A percentile compares a stretch with the other conserved stretches of the same genome.
These are phyloP conservation scores for Solioccasus polychromus DNA, from an alignment of 768 basidiomycete genomes.

Conservation along the genomic window DNA sequence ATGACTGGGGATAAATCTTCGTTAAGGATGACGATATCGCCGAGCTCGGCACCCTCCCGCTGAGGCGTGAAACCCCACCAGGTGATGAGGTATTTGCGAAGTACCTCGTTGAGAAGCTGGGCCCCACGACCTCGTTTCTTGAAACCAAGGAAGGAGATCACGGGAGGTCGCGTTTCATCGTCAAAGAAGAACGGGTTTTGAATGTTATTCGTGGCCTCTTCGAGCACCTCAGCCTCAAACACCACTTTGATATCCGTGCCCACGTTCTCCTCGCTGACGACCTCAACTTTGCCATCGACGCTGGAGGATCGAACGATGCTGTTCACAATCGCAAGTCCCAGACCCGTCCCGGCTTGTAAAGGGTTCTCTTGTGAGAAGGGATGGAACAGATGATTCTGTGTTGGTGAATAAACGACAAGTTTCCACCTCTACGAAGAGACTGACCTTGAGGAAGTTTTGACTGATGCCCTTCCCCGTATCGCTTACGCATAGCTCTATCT, in stretches of 20 bases:
- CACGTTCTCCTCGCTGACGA: constrained; percentile 85
- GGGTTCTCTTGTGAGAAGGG: constrained; percentile 98
- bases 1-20: constrained; percentile 64
- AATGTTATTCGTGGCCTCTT: constrained; percentile 38
- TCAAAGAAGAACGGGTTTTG: constrained; percentile 48
- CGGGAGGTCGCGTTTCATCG: constrained; percentile 39
- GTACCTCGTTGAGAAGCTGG: constrained; percentile 59
- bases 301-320: constrained; percentile 85
- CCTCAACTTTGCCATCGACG: constrained; percentile 89
- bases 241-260: constrained; percentile 91
- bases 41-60: constrained; percentile 41
- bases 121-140: constrained; percentile 60
- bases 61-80: constrained; percentile 75
- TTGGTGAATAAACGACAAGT: constrained; percentile 1
- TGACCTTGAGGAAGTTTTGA: constrained; percentile 84
- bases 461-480: constrained; percentile 97
- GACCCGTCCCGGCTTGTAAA: constrained; percentile 86
- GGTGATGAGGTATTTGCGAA: constrained; percentile 61
- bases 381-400: constrained; percentile 89
- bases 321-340: constrained; percentile 94
- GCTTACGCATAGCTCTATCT: constrained; percentile 77
- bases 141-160: constrained; percentile 73
- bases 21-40: constrained; percentile 79
- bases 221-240: constrained; percentile 66
- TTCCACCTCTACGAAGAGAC: constrained; percentile 3